These are phyloP conservation scores for Penicillium fuscoglaucum DNA, from an alignment of 2,329 filamentous ascomycete species.

Conservation along the genomic window DNA sequence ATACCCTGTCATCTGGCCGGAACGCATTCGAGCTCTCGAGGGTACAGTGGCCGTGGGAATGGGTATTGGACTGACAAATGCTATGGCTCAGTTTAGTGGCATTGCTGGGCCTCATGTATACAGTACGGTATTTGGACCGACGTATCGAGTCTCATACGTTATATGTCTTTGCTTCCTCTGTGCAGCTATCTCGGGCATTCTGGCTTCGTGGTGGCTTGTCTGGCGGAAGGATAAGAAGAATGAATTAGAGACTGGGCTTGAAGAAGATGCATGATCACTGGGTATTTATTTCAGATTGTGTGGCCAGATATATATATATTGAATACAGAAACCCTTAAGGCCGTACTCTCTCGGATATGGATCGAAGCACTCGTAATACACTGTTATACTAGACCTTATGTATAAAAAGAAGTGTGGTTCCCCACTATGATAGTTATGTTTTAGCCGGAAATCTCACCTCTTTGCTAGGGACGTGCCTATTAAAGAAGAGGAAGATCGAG, in stretches of 20 bases:
- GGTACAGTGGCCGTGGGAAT: slow-evolving; percentile 45
- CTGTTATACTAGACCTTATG: no score
- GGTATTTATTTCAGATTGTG: background rate
- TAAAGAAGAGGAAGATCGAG: no score
- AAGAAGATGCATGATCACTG: background rate
- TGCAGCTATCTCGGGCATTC: slow-evolving; percentile 31
- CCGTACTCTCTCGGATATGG: no score
- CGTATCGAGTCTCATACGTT: slow-evolving; percentile 39
- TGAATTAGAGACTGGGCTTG: background rate
- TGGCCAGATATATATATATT: background rate
- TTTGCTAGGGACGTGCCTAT: no score
- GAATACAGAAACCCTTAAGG: no score
- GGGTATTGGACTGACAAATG: slow-evolving; percentile 47
- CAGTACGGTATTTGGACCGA: slow-evolving; percentile 43
- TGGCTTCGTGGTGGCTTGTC: slow-evolving; percentile 29
- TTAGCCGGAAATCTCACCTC: no score
- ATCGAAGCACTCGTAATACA: no score
- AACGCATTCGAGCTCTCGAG: slow-evolving; percentile 45
- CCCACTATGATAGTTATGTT: no score
- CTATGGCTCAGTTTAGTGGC: slow-evolving; percentile 46
- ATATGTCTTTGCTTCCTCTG: slow-evolving; percentile 39
- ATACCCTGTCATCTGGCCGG: slow-evolving; percentile 49
- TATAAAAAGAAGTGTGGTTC: no score
- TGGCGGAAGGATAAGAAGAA: slow-evolving; percentile 19
- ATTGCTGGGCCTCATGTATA: slow-evolving; percentile 47